Percentiles rank a stretch among this genome's conserved stretches.
phyloP scores from a whole-genome alignment of 441 rosid species.

The Biscutella laevigata region DNA sequence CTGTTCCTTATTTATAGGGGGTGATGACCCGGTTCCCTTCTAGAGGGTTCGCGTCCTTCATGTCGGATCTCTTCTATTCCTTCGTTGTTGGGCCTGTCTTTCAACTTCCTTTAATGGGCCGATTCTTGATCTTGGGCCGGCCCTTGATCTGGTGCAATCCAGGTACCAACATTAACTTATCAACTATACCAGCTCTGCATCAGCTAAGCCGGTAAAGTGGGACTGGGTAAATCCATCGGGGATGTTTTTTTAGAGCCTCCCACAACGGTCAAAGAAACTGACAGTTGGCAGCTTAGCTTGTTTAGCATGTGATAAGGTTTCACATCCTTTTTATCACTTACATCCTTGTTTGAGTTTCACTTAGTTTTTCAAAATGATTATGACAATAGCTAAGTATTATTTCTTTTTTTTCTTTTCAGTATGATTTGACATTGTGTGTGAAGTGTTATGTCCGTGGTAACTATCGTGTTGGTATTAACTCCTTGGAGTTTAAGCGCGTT shows the following conservation, averaged over 20 bases:
- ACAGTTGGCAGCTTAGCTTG: constrained; percentile 77
- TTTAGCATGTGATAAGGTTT: constrained; percentile 78
- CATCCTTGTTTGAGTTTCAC: too few species aligned
- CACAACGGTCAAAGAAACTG: constrained; percentile 29
- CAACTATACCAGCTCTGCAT: constrained; percentile 44
- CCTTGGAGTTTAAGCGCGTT: constrained; percentile 78
- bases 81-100: too few species aligned
- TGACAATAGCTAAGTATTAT: background rate
- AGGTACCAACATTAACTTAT: too few species aligned
- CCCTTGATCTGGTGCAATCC: too few species aligned
- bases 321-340: background rate
- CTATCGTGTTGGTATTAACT: constrained; percentile 66
- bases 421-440: constrained; percentile 85
- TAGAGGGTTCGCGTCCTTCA: too few species aligned
- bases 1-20: too few species aligned
- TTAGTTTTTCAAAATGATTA: background rate
- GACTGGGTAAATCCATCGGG: constrained; percentile 46
- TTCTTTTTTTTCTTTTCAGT: constrained; percentile 32
- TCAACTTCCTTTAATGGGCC: too few species aligned
- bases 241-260: constrained; percentile 32
- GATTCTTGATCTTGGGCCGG: too few species aligned
- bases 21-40: too few species aligned
- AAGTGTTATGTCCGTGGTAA: constrained; percentile 92
- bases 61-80: too few species aligned
- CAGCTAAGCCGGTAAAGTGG: constrained; percentile 67